A percentile compares a stretch with the other conserved stretches of the same genome.
Conservation (phyloP, 352 stramenopile species). For the Pythium scleroteichum region DNA sequence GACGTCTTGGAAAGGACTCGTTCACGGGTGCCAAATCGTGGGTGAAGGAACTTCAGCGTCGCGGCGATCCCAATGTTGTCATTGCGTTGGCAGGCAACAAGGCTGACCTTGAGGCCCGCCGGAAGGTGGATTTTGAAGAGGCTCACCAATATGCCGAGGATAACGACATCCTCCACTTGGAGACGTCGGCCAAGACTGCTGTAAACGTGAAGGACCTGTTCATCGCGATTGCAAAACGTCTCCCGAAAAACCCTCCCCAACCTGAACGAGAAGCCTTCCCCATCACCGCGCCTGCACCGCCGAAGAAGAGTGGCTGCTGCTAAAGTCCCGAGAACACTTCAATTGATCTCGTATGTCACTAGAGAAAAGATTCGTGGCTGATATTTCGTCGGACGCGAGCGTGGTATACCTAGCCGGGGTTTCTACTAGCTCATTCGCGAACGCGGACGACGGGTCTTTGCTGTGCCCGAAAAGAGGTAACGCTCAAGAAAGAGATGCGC, state of each 20-base stretch:
- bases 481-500: conserved; percentile 11
- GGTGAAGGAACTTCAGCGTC: conserved; percentile 99
- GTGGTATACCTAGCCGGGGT: conserved; percentile 4
- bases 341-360: conserved; percentile 18
- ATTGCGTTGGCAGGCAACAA: conserved; percentile 99
- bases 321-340: conserved; percentile 32
- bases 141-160: conserved; percentile 98
- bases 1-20: conserved; percentile 75
- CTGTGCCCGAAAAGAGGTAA: conserved; percentile 14
- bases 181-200: conserved; percentile 99
- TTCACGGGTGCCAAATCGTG: conserved; percentile 98
- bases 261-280: conserved; percentile 83
- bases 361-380: conserved; percentile 17
- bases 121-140: conserved; percentile 97
- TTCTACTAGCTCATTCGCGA: no score
- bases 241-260: conserved; percentile 84
- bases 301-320: conserved; percentile 83
- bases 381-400: conserved; percentile 5
- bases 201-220: conserved; percentile 99
- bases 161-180: conserved; percentile 99
- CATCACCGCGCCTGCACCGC: conserved; percentile 74
- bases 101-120: conserved; percentile 95
- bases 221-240: conserved; percentile 93
- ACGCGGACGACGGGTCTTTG: background rate
- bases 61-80: conserved; percentile 97